Evolutionary conservation across 768 basidiomycete genomes (phyloP).

Genomic region (Inosperma sp.): DNA sequence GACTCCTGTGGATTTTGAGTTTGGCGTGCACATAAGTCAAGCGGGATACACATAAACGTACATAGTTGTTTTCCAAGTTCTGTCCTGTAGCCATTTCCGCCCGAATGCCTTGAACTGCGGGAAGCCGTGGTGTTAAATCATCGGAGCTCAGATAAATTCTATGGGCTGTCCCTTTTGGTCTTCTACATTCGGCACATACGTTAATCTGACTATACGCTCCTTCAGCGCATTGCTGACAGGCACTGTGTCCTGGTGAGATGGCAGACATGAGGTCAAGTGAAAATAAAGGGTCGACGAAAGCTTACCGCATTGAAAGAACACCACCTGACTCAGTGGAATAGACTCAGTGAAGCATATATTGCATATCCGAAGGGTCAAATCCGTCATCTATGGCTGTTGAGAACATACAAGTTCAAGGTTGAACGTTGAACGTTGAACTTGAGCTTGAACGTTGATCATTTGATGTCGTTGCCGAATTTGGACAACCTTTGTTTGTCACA

Average conservation of each 20-base stretch:
- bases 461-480: too few relatives aligned
- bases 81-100: too few relatives aligned
- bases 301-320: slow-evolving; percentile 11
- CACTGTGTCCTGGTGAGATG: neutral
- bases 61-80: neutral
- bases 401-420: neutral
- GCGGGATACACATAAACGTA: too few relatives aligned
- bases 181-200: slow-evolving; percentile 8
- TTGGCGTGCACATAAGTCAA: too few relatives aligned
- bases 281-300: neutral
- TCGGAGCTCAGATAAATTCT: slow-evolving; percentile 7
- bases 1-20: too few relatives aligned
- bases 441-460: too few relatives aligned
- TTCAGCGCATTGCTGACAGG: slow-evolving; percentile 2
- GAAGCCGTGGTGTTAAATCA: neutral
- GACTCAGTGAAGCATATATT: slow-evolving; percentile 6
- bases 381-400: slow-evolving; percentile 5
- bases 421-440: too few relatives aligned
- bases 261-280: neutral
- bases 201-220: neutral
- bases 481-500: too few relatives aligned
- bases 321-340: slow-evolving; percentile 5
- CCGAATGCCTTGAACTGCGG: neutral
- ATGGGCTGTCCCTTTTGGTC: slow-evolving; percentile 3
- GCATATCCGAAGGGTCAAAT: slow-evolving; percentile 6